Base-by-base conservation (phyloP, 768 basidiomycete genomes). In the Hydnum rufescens region DNA sequence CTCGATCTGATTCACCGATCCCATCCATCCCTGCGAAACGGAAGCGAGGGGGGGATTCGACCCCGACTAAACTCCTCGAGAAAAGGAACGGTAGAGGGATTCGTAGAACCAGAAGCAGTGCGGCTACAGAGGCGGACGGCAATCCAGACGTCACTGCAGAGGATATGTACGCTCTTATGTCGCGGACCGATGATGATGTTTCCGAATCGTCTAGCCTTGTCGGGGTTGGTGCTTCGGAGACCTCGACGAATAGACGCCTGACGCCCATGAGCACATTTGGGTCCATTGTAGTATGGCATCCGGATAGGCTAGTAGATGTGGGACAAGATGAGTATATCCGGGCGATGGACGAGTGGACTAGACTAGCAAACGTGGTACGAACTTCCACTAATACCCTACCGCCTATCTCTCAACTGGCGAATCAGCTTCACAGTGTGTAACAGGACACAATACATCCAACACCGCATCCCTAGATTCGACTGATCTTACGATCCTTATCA, bases 201-300 rank as follows among this genome's bases (percentile, higher is more conserved):
- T 18, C 26, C 29, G 30, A 28, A 2, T 25, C 13, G 49, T 5
- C 49, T 8, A n/a, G n/a, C n/a, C n/a, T n/a, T n/a, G n/a, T n/a
- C n/a, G n/a, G n/a, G n/a, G n/a, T n/a, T n/a, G 13, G 13, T 8
- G 44, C 1, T 16, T 8, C 26, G 16, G 13, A 47, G 26, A 1
- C 23, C 30, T 16, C 49, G 26, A 6, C 49, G 16, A 25, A 39
- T 8, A 30, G 68, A 43, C 63, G 57, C 6, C 63, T 82, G 53
- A 59, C 65, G 4, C 72, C 79, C 3, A 64, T 66, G 2, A 71
- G 73, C 0, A 70, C 68, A 46, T 88, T 88, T 60, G 67, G 71
- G 2, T 75, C 74, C 1, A 75, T 88, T 57, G 73, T 74, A n/a
- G 61, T 88, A 23, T 88, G 85, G 85, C 70, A 77, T 54, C 72